A percentile compares a stretch with the other conserved stretches of the same genome.
These are phyloP conservation scores for Marchantia polymorpha DNA, from an alignment of 225 moss, liverwort and hornwort species.

Conservation along the genomic window DNA sequence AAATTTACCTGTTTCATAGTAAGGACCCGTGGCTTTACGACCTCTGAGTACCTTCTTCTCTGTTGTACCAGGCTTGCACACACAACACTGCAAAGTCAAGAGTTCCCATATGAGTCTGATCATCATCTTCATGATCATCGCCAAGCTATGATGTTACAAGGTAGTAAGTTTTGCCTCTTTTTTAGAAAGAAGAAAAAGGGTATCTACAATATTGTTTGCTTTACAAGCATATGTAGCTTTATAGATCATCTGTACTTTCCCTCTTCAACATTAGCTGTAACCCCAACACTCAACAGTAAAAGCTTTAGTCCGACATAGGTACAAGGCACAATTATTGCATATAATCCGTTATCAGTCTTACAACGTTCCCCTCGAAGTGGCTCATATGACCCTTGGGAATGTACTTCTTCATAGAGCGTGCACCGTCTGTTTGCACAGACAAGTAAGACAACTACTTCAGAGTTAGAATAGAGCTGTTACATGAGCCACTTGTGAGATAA, in stretches of 20 bases:
- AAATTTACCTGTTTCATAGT: constrained; percentile 36
- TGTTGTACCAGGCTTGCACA: constrained; percentile 33
- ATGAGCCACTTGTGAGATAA: neutral
- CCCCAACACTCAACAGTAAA: too few relatives aligned
- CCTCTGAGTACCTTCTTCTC: constrained; percentile 29
- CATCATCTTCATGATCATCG: too few relatives aligned
- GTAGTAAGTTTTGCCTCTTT: too few relatives aligned
- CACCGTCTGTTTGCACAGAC: constrained; percentile 4
- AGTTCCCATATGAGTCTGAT: too few relatives aligned
- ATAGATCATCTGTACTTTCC: neutral
- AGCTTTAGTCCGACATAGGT: too few relatives aligned
- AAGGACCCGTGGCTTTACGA: constrained; percentile 35
- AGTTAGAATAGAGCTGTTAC: neutral
- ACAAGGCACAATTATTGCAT: too few relatives aligned
- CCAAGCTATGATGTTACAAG: too few relatives aligned
- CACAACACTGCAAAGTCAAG: constrained; percentile 31
- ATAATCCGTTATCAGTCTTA: constrained; percentile 1
- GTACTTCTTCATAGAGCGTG: constrained; percentile 18
- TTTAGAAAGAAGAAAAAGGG: too few relatives aligned
- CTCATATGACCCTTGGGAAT: constrained; percentile 34
- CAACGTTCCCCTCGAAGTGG: constrained; percentile 39
- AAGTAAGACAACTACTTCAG: neutral
- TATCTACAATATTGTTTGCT: neutral
- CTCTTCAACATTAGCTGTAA: too few relatives aligned
- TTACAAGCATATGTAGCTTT: neutral